Conservation (phyloP, 192 early-diverging fungal genomes). For the Coemansia nantahalensis region DNA sequence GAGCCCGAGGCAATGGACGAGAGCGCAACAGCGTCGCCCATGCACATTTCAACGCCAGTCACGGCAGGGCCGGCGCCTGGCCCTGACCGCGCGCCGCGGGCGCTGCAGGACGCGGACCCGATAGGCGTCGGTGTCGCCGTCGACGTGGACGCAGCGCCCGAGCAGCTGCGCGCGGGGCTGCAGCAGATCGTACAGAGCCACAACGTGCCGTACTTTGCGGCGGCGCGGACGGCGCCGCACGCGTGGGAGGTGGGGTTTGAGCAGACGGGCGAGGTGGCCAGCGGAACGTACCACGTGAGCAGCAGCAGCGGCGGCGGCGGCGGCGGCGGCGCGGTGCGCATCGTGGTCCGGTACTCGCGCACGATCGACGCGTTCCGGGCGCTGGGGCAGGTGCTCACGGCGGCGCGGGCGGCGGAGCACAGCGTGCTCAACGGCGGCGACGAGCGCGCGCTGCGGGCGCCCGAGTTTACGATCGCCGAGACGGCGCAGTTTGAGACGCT, state of each 20-base stretch:
- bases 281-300: slow-evolving; percentile 19
- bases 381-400: slow-evolving; percentile 63
- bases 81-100: slow-evolving; percentile 4
- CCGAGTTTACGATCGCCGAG: slow-evolving; percentile 56
- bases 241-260: slow-evolving; percentile 40
- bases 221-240: background rate
- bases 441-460: slow-evolving; percentile 14
- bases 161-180: slow-evolving; percentile 31
- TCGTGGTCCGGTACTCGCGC: slow-evolving; percentile 30
- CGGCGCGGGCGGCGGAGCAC: slow-evolving; percentile 51
- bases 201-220: slow-evolving; percentile 30
- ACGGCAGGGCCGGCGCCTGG: no score
- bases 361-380: slow-evolving; percentile 64
- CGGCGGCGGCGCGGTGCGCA: background rate
- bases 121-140: slow-evolving; percentile 28
- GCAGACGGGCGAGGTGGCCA: slow-evolving; percentile 9
- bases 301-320: background rate
- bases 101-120: slow-evolving; percentile 30
- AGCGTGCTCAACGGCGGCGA: slow-evolving; percentile 9
- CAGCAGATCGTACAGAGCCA: slow-evolving; percentile 26
- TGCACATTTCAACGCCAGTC: slow-evolving; percentile 46
- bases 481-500: slow-evolving; percentile 67
- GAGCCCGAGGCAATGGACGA: slow-evolving; percentile 13
- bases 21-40: slow-evolving; percentile 21
- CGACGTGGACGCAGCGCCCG: slow-evolving; percentile 23